Evolutionary conservation across 495 filamentous ascomycete species (phyloP).

Genomic region (Lentithecium fluviatile): DNA sequence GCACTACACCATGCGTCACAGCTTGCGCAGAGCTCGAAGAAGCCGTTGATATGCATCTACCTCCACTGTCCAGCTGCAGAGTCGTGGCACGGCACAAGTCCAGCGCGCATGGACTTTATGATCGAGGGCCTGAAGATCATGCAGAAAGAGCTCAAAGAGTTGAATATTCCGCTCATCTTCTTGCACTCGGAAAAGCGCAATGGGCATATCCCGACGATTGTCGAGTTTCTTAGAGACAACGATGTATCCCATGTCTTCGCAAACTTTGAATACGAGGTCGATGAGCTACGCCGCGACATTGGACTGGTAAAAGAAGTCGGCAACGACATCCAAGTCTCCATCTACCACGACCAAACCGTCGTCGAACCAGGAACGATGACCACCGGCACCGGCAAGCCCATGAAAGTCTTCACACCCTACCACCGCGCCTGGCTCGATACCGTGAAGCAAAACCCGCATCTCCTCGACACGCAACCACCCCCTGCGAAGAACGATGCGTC

Average conservation of each 20-base stretch:
- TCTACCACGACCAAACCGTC: constrained; percentile 47
- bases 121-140: constrained; percentile 44
- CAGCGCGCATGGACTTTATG: constrained; percentile 48
- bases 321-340: constrained; percentile 29
- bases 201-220: constrained; percentile 40
- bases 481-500: constrained; percentile 43
- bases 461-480: constrained; percentile 35
- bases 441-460: constrained; percentile 38
- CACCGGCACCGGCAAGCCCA: constrained; percentile 41
- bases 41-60: constrained; percentile 45
- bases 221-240: constrained; percentile 45
- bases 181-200: constrained; percentile 39
- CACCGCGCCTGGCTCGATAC: constrained; percentile 46
- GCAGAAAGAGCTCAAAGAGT: constrained; percentile 43
- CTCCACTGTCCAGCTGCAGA: constrained; percentile 43
- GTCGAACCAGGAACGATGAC: constrained; percentile 44
- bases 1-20: constrained; percentile 43
- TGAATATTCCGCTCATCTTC: constrained; percentile 46
- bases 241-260: constrained; percentile 50
- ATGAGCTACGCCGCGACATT: constrained; percentile 54
- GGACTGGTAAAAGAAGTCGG: constrained; percentile 37
- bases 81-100: constrained; percentile 42
- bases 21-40: constrained; percentile 34
- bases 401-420: constrained; percentile 48
- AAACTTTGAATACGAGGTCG: constrained; percentile 62